Percentiles rank a stretch among this genome's conserved stretches.
These are phyloP conservation scores for Crotalaria pallida DNA, from an alignment of 306 rosid genomes.

Conservation along the genomic window DNA sequence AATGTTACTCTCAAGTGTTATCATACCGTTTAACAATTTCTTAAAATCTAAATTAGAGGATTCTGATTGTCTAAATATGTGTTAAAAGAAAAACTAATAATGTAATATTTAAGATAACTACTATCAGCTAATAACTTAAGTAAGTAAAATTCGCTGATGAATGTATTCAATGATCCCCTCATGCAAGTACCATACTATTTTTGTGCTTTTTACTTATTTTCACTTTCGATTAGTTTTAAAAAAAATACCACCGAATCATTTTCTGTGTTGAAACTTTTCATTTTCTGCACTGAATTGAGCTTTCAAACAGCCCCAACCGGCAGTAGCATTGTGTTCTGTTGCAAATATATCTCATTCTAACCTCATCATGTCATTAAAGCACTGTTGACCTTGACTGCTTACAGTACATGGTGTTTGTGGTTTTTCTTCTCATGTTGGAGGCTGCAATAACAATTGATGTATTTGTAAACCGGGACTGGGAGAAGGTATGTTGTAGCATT, in stretches of 20 bases:
- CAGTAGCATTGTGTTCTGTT: not conserved
- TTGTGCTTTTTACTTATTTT: not conserved
- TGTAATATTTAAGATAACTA: not conserved
- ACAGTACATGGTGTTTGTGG: conserved; percentile 64
- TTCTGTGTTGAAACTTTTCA: not conserved
- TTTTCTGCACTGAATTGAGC: not conserved
- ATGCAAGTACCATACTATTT: not conserved
- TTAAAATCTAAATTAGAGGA: not conserved
- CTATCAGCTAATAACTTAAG: not conserved
- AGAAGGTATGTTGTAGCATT: conserved; percentile 37
- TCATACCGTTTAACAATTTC: not conserved
- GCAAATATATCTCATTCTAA: not conserved
- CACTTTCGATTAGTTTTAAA: not conserved
- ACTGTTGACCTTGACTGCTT: conserved; percentile 27
- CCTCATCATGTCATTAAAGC: not conserved
- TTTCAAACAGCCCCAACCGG: not conserved
- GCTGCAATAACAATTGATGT: conserved; percentile 65
- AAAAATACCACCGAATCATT: not conserved
- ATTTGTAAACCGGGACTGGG: conserved; percentile 68
- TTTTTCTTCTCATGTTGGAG: conserved; percentile 61
- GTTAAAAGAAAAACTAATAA: not conserved
- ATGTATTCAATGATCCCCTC: not conserved
- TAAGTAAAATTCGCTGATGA: not conserved
- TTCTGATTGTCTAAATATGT: not conserved
- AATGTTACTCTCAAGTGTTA: not conserved